These are phyloP conservation scores for Akanthomyces muscarius DNA, from an alignment of 2,329 filamentous ascomycete species.

Conservation along the genomic window DNA sequence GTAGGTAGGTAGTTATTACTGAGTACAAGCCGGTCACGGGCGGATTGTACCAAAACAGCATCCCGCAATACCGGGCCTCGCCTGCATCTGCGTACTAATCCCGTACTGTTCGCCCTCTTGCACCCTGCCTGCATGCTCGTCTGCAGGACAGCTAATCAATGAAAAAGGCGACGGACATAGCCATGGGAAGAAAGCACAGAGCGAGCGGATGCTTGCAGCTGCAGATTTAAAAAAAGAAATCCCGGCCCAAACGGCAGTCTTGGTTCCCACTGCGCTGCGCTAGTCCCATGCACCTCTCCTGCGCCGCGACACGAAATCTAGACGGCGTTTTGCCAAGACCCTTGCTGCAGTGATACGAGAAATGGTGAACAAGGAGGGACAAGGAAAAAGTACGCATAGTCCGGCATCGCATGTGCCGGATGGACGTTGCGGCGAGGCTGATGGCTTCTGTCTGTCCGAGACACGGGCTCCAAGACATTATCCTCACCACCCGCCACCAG, in stretches of 20 bases:
- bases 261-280: neutral
- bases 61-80: no score
- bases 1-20: no score
- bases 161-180: neutral
- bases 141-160: neutral
- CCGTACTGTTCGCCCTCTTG: no score
- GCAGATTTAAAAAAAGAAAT: slow-evolving; percentile 1
- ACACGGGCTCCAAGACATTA: neutral
- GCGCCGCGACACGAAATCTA: neutral
- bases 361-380: neutral
- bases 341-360: slow-evolving; percentile 10
- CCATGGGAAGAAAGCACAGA: neutral
- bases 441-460: neutral
- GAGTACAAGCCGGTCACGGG: no score
- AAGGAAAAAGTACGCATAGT: neutral
- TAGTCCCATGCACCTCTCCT: neutral
- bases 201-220: neutral
- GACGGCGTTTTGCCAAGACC: neutral
- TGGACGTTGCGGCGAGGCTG: neutral
- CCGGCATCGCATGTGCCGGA: neutral
- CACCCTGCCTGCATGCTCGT: neutral
- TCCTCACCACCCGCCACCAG: neutral
- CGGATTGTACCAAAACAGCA: no score
- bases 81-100: no score
- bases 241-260: slow-evolving; percentile 8